Conservation (phyloP, 805 yeast genomes). For the Candida ovalis region DNA sequence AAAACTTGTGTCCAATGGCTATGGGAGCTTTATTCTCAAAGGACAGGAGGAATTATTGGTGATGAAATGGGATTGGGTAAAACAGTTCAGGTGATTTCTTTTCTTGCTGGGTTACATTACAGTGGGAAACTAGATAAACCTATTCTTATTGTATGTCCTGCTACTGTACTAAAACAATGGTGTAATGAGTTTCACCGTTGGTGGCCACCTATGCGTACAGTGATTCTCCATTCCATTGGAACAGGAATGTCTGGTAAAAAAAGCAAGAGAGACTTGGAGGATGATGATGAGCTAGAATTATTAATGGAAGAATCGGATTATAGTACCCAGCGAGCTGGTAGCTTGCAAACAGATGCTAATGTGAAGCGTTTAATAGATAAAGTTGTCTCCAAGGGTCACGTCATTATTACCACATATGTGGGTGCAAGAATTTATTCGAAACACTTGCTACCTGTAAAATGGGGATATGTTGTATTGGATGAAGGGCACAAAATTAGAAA, state of each 20-base stretch:
- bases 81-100: slow-evolving; percentile 88
- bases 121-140: slow-evolving; percentile 75
- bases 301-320: slow-evolving; percentile 38
- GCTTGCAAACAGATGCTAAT: slow-evolving; percentile 26
- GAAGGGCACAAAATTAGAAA: slow-evolving; percentile 97
- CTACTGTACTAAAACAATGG: slow-evolving; percentile 96
- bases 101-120: slow-evolving; percentile 86
- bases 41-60: slow-evolving; percentile 92
- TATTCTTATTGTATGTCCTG: slow-evolving; percentile 87
- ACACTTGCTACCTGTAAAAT: slow-evolving; percentile 68
- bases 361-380: slow-evolving; percentile 47
- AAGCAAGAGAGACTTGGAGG: slow-evolving; percentile 38
- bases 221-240: slow-evolving; percentile 89
- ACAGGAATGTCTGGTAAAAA: slow-evolving; percentile 59
- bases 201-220: slow-evolving; percentile 95
- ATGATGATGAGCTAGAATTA: slow-evolving; percentile 45
- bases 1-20: slow-evolving; percentile 97
- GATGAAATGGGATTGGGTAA: slow-evolving; percentile 99
- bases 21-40: slow-evolving; percentile 87
- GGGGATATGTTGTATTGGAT: slow-evolving; percentile 91
- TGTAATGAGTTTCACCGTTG: slow-evolving; percentile 92
- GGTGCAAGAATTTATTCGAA: slow-evolving; percentile 36
- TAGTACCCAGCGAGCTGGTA: slow-evolving; percentile 24
- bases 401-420: slow-evolving; percentile 86
- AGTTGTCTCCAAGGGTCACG: slow-evolving; percentile 69